phyloP scores from a whole-genome alignment of 164 flowering plant species.

The Annona cherimola region DNA sequence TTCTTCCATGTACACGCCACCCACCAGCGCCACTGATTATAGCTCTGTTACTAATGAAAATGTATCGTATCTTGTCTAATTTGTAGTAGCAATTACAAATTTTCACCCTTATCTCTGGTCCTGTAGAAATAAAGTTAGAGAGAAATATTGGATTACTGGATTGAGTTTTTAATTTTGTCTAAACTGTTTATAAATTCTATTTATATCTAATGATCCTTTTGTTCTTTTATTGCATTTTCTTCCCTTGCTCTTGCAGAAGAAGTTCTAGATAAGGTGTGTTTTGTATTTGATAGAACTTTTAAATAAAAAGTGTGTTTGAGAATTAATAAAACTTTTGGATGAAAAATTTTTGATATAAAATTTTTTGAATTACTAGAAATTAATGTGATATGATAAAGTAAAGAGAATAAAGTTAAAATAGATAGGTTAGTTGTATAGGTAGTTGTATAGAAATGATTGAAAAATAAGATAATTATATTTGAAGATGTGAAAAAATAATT shows the following conservation, averaged over 20 bases:
- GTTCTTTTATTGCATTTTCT: background rate
- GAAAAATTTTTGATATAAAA: too few species aligned
- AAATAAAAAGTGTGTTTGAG: too few species aligned
- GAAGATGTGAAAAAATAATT: too few species aligned
- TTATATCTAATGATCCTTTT: background rate
- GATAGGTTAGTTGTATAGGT: too few species aligned
- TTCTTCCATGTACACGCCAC: conserved; percentile 37
- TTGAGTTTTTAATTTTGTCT: background rate
- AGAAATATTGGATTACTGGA: conserved; percentile 6
- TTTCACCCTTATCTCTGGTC: conserved; percentile 6
- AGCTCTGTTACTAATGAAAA: conserved; percentile 54
- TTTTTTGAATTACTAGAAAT: too few species aligned
- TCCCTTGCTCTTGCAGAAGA: background rate
- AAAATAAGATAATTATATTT: too few species aligned
- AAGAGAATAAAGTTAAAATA: too few species aligned
- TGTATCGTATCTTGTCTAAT: conserved; percentile 49
- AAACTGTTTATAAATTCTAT: background rate
- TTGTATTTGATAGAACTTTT: too few species aligned
- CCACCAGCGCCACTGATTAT: conserved; percentile 37
- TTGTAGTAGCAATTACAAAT: conserved; percentile 6
- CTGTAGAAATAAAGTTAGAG: conserved; percentile 12
- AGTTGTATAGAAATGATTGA: too few species aligned
- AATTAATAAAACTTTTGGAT: too few species aligned
- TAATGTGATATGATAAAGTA: too few species aligned
- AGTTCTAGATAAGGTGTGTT: too few species aligned